Base-by-base conservation (phyloP, 371 early-diverging fungal species). In the Apophysomyces ossiformis region DNA sequence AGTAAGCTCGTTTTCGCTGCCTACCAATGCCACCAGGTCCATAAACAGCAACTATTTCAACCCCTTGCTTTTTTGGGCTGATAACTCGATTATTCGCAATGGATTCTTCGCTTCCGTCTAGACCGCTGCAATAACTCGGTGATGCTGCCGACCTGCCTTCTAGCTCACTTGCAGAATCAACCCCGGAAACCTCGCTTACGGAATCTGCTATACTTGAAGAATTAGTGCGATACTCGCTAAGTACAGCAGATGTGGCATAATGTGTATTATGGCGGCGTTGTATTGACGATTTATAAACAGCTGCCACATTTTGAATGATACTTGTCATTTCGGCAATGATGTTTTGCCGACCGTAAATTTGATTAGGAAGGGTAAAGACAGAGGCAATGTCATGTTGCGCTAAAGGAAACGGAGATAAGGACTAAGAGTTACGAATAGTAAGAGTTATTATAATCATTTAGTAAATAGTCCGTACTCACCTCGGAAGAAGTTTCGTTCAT, bases 361-460 rank as follows among this genome's bases (percentile, higher is more conserved):
- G 64, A 54, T 75, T 79, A 5, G 82, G 82, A 35, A 82, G 61
- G 4, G 78, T 79, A 18, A 82, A 82, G 5, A 82, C 73, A 16
- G 79, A 79, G 4, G 77, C 82, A 60, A 82, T 74, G 57, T 82
- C 82, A 57, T 63, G 69, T 44, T 79, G 71, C 11, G 74, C 82
- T 32, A 82, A 64, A 39, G 75, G 74, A 59, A 82, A 82, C 7
- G 69, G 38, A 32, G 70, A 63, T 1, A 82, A 75, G 5, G 72
- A 60, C 73, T 77, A 64, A 4, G 12, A 26, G 32, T 26, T 26
- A 26, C 32, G 21, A 43, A 15, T 4, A 43, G 64, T 15, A 45
- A n/a, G 60, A 37, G 13, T 9, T 13, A 35, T 12, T 63, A 32
- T 57, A 2, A 13, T n/a, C n/a, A 13, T 58, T 41, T 35, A 7